Base-by-base conservation (phyloP, 2,329 filamentous ascomycete species). In the Ceratocystis lukuohia region DNA sequence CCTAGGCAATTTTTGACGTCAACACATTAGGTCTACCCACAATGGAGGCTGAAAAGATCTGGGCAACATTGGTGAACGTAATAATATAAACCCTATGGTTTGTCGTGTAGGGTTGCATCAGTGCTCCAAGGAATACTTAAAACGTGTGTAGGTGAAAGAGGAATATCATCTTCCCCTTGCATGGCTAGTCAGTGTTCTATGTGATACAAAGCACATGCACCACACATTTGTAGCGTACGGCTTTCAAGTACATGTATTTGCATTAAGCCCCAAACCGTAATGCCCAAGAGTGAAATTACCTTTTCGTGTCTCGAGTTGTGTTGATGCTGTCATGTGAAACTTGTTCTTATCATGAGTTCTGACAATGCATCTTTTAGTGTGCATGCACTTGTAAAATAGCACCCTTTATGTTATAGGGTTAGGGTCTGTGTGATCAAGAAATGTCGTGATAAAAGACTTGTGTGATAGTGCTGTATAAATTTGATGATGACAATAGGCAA, bases 201-300 rank as follows among this genome's bases (percentile, higher is more conserved):
- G 41, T 62, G 41, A 45, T 45, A 41, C 37, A 45, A 41, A 62
- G 59, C 30, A 56, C 50, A 56, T 56, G 22, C 48, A 53, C 48
- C n/a, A 53, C 48, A 53, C n/a, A 53, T 53, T 8, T 8, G 5
- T 25, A 53, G 12, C 1, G 3, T 41, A 41, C 37, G 37, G 37
- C 37, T 41, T 41, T 41, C 10, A 41, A 48, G 46, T 48, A 22
- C 20, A 22, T 48, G 46, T 48, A 20, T n/a, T 2, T 48, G 8
- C 46, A 48, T 48, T 20, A 48, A 22, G n/a, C 46, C 5, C 20
- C 17, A 48, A 48, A 10, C 20, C 8, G 2, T 3, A n/a, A 22
- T 48, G n/a, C 5, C 2, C n/a, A 48, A 48, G 17, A 10, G 46
- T 22, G 20, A 2, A 48, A 20, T 20, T 20, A 8, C 6, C 46